Evolutionary conservation across 176 grass and related monocot genomes (phyloP), one percentile per base, ranked within the genome.

Genomic region (Chloris gayana): DNA sequence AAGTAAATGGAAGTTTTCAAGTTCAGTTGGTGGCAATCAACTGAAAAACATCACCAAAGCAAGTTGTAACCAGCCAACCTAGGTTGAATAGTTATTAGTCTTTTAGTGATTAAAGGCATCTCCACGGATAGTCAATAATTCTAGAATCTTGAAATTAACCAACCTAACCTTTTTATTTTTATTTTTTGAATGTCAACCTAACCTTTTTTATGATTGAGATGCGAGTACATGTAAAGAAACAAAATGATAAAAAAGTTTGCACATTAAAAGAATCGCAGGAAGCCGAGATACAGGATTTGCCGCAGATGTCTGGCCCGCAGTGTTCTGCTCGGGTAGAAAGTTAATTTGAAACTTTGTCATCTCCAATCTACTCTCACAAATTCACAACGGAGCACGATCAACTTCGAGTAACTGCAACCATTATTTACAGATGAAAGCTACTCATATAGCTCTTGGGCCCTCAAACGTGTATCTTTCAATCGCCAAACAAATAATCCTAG

Each of bases 351-450:
- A 31, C 29, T 64, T 35, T 7, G 32, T 0, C 15, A 66, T 35
- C 42, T 50, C 42, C 30, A 37, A 21, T 54, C 45, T 67, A 67
- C 44, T 79, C 26, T 64, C 46, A 67, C 31, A 80, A 68, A 80
- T 39, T 82, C 82, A 75, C 72, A 64, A 41, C 38, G 65, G 22
- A 83, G 73, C 64, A 56, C 34, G 4, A 9, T 80, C 41, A 78
- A 58, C 54, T 64, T 78, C 61, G 59, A 89, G 78, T 72, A 82
- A 77, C 61, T 75, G 75, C 76, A 89, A 68, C 32, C 82, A 82
- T 86, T 86, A 78, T 86, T 86, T 89, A 82, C 88, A 89, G 25
- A 82, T 61, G 46, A 77, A 60, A 65, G 29, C 57, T 59, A 85
- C 66, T 65, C 60, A 47, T 3, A 73, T 26, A 88, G 75, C 80